phyloP scores from a whole-genome alignment of 2,329 filamentous ascomycete species.

The Trichophyton schoenleinii region DNA sequence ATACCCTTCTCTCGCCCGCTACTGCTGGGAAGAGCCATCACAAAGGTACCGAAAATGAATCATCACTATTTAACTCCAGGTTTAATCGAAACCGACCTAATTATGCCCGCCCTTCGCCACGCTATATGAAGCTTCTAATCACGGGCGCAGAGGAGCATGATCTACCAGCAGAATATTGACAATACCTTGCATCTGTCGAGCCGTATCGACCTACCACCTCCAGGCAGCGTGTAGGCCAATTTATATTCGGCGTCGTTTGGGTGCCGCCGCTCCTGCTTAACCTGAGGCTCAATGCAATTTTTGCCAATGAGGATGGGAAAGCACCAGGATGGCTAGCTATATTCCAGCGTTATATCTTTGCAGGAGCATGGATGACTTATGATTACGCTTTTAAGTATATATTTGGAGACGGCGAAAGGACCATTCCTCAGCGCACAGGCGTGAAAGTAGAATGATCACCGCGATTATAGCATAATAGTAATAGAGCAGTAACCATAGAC shows the following conservation, averaged over 20 bases:
- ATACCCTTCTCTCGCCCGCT: slow-evolving; percentile 65
- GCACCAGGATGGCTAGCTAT: slow-evolving; percentile 55
- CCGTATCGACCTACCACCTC: slow-evolving; percentile 57
- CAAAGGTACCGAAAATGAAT: background rate
- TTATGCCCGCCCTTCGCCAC: slow-evolving; percentile 62
- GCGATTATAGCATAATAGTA: background rate
- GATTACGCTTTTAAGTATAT: slow-evolving; percentile 50
- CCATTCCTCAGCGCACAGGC: slow-evolving; percentile 19
- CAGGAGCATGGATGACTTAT: slow-evolving; percentile 51
- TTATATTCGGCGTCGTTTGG: slow-evolving; percentile 50
- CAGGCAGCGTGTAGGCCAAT: slow-evolving; percentile 53
- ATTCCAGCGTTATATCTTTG: slow-evolving; percentile 42
- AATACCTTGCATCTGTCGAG: slow-evolving; percentile 56
- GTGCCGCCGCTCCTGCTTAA: slow-evolving; percentile 47
- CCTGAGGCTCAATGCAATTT: slow-evolving; percentile 28
- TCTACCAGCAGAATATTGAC: slow-evolving; percentile 66
- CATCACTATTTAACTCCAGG: background rate
- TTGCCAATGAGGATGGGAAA: slow-evolving; percentile 54
- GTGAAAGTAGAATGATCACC: background rate
- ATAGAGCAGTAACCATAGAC: too few species aligned
- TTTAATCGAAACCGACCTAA: slow-evolving; percentile 9
- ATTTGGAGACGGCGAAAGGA: slow-evolving; percentile 81
- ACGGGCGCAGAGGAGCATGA: slow-evolving; percentile 67
- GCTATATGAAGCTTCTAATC: slow-evolving; percentile 70
- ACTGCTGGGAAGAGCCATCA: slow-evolving; percentile 7